phyloP scores from a whole-genome alignment of 148 eudicot species.

The Rhododendron williamsianum region DNA sequence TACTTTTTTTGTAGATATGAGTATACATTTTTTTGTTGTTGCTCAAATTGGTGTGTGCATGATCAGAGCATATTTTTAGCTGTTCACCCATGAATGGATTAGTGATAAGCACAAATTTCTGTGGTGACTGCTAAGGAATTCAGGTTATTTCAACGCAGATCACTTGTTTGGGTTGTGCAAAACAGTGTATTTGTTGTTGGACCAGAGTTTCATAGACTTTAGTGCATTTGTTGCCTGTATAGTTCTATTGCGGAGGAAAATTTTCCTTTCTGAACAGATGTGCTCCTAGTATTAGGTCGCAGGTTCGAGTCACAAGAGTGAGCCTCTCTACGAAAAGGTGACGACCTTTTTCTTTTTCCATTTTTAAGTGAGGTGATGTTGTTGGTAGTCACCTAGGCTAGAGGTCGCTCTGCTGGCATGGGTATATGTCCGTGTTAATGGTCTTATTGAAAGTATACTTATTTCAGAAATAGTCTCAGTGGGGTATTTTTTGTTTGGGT shows the following conservation, averaged over 20 bases:
- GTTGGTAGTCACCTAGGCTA: not conserved
- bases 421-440: not conserved
- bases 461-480: not conserved
- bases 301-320: not conserved
- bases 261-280: not conserved
- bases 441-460: not conserved
- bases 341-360: not conserved
- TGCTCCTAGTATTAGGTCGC: not conserved
- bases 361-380: not conserved
- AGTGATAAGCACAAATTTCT: not conserved
- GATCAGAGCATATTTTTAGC: not conserved
- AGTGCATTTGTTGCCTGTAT: not conserved
- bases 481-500: not conserved
- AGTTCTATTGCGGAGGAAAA: not conserved
- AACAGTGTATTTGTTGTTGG: not conserved
- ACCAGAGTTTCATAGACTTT: not conserved
- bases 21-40: not conserved
- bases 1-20: not conserved
- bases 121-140: not conserved
- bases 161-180: not conserved
- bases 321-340: not conserved
- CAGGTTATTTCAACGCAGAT: not conserved
- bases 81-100: slow-evolving; percentile 1
- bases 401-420: not conserved
- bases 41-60: not conserved